Conservation (phyloP, 1,284 basidiomycete species). For the Ganoderma lucidum region DNA sequence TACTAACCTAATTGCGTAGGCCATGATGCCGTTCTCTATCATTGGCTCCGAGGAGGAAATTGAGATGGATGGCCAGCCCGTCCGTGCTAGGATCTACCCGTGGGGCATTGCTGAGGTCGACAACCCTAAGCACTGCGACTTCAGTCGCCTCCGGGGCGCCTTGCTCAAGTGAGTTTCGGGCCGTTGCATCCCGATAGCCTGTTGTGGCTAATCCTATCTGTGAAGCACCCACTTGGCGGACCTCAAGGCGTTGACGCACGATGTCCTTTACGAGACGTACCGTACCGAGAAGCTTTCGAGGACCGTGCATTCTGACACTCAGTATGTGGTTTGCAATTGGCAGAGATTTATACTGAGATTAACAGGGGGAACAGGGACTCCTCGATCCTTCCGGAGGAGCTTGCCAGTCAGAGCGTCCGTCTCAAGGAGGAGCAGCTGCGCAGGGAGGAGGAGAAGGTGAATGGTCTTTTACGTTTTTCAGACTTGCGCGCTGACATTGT, state of each 20-base stretch:
- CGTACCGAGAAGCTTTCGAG: conserved; percentile 98
- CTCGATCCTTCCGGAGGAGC: conserved; percentile 93
- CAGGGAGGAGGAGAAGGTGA: conserved; percentile 93
- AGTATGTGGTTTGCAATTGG: conserved; percentile 56
- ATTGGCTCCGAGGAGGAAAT: conserved; percentile 98
- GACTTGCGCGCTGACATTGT: conserved; percentile 11
- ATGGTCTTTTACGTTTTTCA: conserved; percentile 20
- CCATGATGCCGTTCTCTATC: conserved; percentile 95
- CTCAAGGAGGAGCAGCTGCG: conserved; percentile 99
- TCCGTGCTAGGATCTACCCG: conserved; percentile 94
- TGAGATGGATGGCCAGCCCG: conserved; percentile 89
- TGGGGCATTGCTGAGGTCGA: conserved; percentile 99
- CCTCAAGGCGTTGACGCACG: conserved; percentile 95
- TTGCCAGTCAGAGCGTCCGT: conserved; percentile 95
- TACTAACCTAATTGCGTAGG: conserved; percentile 48
- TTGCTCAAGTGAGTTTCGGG: conserved; percentile 75
- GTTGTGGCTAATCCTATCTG: neutral
- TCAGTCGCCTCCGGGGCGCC: conserved; percentile 90
- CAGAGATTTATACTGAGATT: conserved; percentile 19
- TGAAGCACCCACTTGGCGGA: conserved; percentile 92
- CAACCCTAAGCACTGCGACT: conserved; percentile 98
- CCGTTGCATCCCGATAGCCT: neutral
- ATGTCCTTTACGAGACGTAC: conserved; percentile 95
- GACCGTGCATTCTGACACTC: conserved; percentile 86
- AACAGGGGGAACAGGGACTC: conserved; percentile 64